Evolutionary conservation across 164 flowering plant species (phyloP).

Genomic region (Chimonanthus salicifolius): DNA sequence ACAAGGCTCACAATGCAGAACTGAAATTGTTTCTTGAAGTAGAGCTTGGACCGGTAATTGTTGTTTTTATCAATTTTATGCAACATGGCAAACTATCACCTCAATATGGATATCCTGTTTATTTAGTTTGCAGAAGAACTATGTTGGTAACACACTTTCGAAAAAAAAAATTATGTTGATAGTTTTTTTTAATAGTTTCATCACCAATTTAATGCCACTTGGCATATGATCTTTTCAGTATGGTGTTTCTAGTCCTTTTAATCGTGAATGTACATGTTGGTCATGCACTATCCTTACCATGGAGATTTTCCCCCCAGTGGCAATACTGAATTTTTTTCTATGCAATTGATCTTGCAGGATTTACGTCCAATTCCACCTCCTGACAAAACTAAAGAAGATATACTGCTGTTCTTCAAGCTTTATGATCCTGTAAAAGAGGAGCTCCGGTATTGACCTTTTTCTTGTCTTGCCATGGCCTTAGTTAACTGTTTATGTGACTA

Average conservation of each 20-base stretch:
- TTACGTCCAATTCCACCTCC: constrained; percentile 62
- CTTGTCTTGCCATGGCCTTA: not conserved
- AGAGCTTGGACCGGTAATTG: constrained; percentile 59
- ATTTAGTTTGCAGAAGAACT: too few species aligned
- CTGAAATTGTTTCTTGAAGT: constrained; percentile 78
- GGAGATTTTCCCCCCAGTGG: not conserved
- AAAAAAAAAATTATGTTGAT: not conserved
- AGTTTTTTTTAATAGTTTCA: too few species aligned
- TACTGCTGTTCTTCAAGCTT: constrained; percentile 87
- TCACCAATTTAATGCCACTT: not conserved
- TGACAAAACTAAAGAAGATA: constrained; percentile 80
- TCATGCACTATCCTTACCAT: not conserved
- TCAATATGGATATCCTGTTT: not conserved
- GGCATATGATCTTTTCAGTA: not conserved
- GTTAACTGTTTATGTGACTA: not conserved
- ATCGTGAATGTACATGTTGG: not conserved
- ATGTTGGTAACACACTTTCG: not conserved
- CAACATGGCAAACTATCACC: not conserved
- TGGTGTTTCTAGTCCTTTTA: not conserved
- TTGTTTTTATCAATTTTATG: not conserved
- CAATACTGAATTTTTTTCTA: not conserved
- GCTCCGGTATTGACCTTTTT: constrained; percentile 42
- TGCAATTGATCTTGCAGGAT: constrained; percentile 44
- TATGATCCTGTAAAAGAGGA: constrained; percentile 85
- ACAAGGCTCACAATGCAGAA: constrained; percentile 72